Percentiles rank a stretch among this genome's conserved stretches.
Evolutionary conservation across 768 basidiomycete species (phyloP).

Genomic region (Leucocoprinus leucothites): DNA sequence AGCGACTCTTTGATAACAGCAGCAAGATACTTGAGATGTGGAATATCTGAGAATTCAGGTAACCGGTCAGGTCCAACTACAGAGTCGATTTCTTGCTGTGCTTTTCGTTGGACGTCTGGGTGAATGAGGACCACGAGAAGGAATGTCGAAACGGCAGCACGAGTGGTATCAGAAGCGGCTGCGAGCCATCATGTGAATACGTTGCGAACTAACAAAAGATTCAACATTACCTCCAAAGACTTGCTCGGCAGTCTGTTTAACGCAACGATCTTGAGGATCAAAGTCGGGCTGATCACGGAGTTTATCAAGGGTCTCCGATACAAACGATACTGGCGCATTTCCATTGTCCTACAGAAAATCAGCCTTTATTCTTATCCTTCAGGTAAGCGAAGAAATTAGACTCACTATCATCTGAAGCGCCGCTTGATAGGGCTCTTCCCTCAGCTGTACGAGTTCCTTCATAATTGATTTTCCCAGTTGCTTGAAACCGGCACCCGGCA

Average conservation of each 20-base stretch:
- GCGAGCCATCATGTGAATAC: background rate
- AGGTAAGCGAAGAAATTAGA: background rate
- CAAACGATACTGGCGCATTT: background rate
- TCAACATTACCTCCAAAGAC: constrained; percentile 7
- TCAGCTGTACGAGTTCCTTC: background rate
- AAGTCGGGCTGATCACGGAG: background rate
- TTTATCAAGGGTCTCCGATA: background rate
- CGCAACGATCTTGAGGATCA: background rate
- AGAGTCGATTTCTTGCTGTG: constrained; percentile 24
- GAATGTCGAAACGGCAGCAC: constrained; percentile 4
- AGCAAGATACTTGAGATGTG: constrained; percentile 18
- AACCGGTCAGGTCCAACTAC: constrained; percentile 17
- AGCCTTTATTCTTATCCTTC: background rate
- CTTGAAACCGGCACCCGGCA: constrained; percentile 15
- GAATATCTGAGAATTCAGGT: constrained; percentile 21
- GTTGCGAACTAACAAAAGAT: background rate
- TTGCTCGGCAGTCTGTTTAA: background rate
- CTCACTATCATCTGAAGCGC: background rate
- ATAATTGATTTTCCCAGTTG: background rate
- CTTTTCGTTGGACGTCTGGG: constrained; percentile 18
- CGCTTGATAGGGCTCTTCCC: background rate
- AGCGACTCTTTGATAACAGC: constrained; percentile 22
- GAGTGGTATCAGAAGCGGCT: constrained; percentile 11
- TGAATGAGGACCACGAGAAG: constrained; percentile 9
- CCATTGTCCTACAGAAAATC: background rate